Conservation (phyloP, 768 basidiomycete genomes). For the Phylloporus rhodoxanthus region DNA sequence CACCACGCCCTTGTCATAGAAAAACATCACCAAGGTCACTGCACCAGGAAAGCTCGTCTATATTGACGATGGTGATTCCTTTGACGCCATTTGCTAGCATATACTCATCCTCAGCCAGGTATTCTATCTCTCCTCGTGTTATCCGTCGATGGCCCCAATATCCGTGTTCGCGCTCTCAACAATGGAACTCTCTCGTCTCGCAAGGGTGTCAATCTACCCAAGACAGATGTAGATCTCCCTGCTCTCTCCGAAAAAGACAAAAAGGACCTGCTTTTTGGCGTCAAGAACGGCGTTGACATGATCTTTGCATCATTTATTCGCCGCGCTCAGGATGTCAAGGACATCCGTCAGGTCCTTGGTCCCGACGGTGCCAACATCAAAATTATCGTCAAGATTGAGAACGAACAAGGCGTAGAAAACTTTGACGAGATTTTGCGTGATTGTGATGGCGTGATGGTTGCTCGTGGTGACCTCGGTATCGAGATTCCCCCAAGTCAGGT, state of each 20-base stretch:
- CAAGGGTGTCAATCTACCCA: conserved; percentile 99
- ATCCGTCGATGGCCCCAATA: conserved; percentile 73
- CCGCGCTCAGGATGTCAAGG: conserved; percentile 85
- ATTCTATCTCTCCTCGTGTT: conserved; percentile 92
- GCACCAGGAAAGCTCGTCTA: conserved; percentile 96
- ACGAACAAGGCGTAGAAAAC: conserved; percentile 97
- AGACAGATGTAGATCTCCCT: conserved; percentile 95
- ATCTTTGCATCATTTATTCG: conserved; percentile 99
- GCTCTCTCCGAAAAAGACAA: conserved; percentile 98
- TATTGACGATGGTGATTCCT: conserved; percentile 79
- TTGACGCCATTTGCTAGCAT: background rate
- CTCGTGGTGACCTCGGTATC: conserved; percentile 97
- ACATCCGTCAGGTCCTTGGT: conserved; percentile 91
- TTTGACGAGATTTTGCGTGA: conserved; percentile 97
- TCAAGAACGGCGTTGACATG: conserved; percentile 98
- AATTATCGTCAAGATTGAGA: conserved; percentile 99
- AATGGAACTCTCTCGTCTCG: conserved; percentile 89
- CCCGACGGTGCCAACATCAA: conserved; percentile 95
- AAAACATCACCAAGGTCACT: conserved; percentile 92
- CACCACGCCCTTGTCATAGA: conserved; percentile 35
- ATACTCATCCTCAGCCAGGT: conserved; percentile 30
- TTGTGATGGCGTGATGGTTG: conserved; percentile 99
- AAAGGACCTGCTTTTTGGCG: conserved; percentile 88
- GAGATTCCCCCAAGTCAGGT: conserved; percentile 99
- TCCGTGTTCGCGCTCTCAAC: conserved; percentile 85